Evolutionary conservation across 345 rosid genomes (phyloP).

Genomic region (Moricandia arvensis): DNA sequence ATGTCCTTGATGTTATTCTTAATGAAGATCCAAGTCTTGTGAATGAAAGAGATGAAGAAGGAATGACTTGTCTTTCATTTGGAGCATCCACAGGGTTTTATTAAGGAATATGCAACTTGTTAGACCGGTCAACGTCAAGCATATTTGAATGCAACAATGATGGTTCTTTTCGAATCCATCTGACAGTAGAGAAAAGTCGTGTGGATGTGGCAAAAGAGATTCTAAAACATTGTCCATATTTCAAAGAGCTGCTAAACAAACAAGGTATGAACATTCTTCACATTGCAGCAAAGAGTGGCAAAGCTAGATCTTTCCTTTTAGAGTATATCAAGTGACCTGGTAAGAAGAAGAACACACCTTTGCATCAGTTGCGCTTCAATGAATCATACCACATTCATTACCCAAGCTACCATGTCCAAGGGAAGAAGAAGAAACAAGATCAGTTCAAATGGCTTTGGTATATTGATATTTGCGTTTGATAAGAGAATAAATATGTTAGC

Average conservation of each 20-base stretch:
- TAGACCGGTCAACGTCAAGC: neutral
- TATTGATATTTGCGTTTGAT: too few species aligned
- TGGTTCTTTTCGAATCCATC: slow-evolving; percentile 22
- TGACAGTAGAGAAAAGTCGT: neutral
- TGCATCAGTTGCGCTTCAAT: too few species aligned
- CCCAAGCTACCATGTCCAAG: too few species aligned
- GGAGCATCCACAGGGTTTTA: neutral
- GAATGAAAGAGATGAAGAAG: slow-evolving; percentile 17
- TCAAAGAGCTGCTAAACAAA: neutral
- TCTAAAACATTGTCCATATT: slow-evolving; percentile 6
- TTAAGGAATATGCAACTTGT: neutral
- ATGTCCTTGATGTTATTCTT: neutral
- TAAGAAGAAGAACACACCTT: neutral
- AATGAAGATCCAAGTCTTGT: neutral
- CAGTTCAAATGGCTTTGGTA: too few species aligned
- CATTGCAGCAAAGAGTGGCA: slow-evolving; percentile 11
- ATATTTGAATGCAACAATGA: neutral
- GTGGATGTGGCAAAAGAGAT: neutral
- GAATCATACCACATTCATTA: too few species aligned
- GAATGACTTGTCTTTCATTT: slow-evolving; percentile 11
- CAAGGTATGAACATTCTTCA: slow-evolving; percentile 13
- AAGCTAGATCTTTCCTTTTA: neutral
- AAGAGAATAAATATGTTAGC: too few species aligned
- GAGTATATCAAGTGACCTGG: neutral
- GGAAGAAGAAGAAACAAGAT: too few species aligned